These are phyloP conservation scores for Fusarium heterosporum DNA, from an alignment of 2,329 filamentous ascomycete species.

Conservation along the genomic window DNA sequence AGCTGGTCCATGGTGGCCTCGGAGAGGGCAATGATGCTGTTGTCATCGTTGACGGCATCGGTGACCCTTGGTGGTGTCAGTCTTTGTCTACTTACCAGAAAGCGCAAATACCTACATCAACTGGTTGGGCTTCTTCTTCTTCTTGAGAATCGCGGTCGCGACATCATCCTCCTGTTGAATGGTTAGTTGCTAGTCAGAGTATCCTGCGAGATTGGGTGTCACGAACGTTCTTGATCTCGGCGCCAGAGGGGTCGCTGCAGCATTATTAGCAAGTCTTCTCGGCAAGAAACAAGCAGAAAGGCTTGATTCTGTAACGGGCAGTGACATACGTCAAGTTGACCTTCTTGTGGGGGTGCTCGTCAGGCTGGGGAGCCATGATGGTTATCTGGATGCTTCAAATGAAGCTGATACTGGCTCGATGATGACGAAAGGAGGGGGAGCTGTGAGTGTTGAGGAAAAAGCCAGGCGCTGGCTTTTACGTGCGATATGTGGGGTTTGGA, in stretches of 20 bases:
- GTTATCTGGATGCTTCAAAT: conserved; percentile 45
- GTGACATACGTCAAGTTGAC: conserved; percentile 79
- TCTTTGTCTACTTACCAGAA: conserved; percentile 20
- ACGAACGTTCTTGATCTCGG: conserved; percentile 84
- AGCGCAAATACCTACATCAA: conserved; percentile 77
- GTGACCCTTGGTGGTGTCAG: conserved; percentile 77
- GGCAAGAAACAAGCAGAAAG: neutral
- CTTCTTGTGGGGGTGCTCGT: conserved; percentile 75
- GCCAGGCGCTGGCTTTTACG: conserved; percentile 35
- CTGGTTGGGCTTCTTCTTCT: conserved; percentile 99
- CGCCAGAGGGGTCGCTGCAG: conserved; percentile 85
- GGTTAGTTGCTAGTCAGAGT: conserved; percentile 51
- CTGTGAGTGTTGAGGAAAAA: conserved; percentile 37
- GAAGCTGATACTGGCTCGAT: conserved; percentile 45
- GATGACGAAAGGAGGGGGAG: conserved; percentile 44
- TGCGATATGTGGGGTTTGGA: conserved; percentile 16
- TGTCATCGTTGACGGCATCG: conserved; percentile 99
- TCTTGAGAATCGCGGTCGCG: conserved; percentile 96
- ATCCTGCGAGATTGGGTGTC: conserved; percentile 34
- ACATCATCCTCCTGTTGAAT: conserved; percentile 81
- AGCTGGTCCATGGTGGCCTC: conserved; percentile 99
- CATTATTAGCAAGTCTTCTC: conserved; percentile 52
- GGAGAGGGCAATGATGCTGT: conserved; percentile 97
- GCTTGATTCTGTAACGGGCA: neutral
- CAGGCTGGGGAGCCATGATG: conserved; percentile 78